Percentiles rank a stretch among this genome's conserved stretches.
Conservation (phyloP, 306 rosid genomes). For the Pyrus bretschneideri region DNA sequence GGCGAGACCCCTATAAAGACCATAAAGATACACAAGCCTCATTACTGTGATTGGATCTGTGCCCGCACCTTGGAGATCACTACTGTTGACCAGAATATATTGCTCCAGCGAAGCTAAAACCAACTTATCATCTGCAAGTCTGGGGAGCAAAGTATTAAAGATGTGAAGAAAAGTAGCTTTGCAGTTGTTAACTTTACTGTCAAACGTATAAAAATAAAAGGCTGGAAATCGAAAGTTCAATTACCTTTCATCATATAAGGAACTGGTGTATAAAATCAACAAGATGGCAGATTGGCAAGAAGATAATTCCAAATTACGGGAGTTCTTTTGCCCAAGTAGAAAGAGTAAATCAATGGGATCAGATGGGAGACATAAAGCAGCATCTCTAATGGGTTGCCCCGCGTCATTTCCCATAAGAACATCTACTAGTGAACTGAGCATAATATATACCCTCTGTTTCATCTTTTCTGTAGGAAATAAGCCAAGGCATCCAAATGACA, state of each 20-base stretch:
- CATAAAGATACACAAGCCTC: conserved; percentile 64
- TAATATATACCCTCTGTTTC: conserved; percentile 66
- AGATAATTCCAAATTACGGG: conserved; percentile 44
- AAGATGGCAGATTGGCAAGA: conserved; percentile 75
- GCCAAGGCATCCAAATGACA: conserved; percentile 85
- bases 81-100: conserved; percentile 56
- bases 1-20: conserved; percentile 63
- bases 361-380: conserved; percentile 52
- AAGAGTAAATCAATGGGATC: conserved; percentile 79
- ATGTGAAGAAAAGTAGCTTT: conserved; percentile 19
- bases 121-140: conserved; percentile 85
- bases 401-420: conserved; percentile 57
- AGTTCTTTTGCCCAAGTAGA: conserved; percentile 70
- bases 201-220: background rate
- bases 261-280: conserved; percentile 59
- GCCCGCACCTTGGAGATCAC: conserved; percentile 28
- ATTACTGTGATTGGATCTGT: conserved; percentile 36
- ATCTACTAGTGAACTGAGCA: conserved; percentile 72
- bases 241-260: conserved; percentile 83
- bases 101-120: conserved; percentile 80
- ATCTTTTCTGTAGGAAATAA: conserved; percentile 61
- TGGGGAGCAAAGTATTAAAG: conserved; percentile 31
- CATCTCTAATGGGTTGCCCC: conserved; percentile 67
- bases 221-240: conserved; percentile 4
- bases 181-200: background rate